A percentile compares a stretch with the other conserved stretches of the same genome.
Conservation (phyloP, 2,329 filamentous ascomycete genomes). For the Passalora sequoiae region DNA sequence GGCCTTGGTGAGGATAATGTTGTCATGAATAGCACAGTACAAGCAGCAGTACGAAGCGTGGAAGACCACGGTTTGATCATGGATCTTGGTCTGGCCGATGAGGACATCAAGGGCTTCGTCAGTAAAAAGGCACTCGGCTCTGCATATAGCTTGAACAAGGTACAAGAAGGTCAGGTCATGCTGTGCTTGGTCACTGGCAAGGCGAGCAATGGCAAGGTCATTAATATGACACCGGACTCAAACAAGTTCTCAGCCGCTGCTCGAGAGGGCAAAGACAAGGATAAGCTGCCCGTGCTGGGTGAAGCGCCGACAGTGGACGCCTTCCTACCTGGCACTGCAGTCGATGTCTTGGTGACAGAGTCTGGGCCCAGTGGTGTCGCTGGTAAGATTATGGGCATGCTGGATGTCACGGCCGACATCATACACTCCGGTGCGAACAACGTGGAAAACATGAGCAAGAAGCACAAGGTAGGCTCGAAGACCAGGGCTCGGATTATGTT, state of each 20-base stretch:
- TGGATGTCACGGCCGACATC: slow-evolving; percentile 85
- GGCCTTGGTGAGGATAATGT: slow-evolving; percentile 68
- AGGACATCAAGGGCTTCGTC: slow-evolving; percentile 72
- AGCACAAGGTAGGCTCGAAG: slow-evolving; percentile 78
- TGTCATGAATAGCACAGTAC: slow-evolving; percentile 69
- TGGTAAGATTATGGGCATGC: slow-evolving; percentile 85
- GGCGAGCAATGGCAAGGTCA: slow-evolving; percentile 71
- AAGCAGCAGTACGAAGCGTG: slow-evolving; percentile 84
- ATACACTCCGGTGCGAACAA: slow-evolving; percentile 78
- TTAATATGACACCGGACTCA: slow-evolving; percentile 75
- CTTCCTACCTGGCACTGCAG: slow-evolving; percentile 86
- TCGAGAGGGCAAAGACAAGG: slow-evolving; percentile 15
- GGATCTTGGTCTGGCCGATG: slow-evolving; percentile 72
- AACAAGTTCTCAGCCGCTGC: slow-evolving; percentile 35
- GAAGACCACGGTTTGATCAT: slow-evolving; percentile 94
- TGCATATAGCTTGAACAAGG: slow-evolving; percentile 57
- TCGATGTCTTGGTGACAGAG: slow-evolving; percentile 77
- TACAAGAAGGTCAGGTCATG: slow-evolving; percentile 79
- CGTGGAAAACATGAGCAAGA: slow-evolving; percentile 62
- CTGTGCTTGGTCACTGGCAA: slow-evolving; percentile 75
- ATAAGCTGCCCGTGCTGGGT: slow-evolving; percentile 44
- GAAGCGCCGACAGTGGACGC: slow-evolving; percentile 82
- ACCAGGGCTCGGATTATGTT: slow-evolving; percentile 82
- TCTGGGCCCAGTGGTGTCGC: slow-evolving; percentile 67
- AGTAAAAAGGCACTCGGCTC: slow-evolving; percentile 74